Base-by-base conservation (phyloP, 2,329 filamentous ascomycete species). In the Aureobasidium sp. region DNA sequence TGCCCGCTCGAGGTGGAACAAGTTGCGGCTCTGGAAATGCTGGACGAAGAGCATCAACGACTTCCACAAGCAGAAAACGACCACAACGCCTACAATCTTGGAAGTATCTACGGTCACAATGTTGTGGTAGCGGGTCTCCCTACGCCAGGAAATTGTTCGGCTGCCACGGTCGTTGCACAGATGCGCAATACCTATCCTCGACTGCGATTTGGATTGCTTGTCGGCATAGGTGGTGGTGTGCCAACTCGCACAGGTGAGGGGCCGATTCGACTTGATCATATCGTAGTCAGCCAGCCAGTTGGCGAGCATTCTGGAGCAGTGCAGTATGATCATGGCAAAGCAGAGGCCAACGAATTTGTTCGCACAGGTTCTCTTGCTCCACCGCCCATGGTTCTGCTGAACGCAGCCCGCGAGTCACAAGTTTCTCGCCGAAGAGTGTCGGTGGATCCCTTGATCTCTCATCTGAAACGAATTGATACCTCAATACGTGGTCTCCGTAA, bases 1-100 rank as follows among this genome's bases (percentile, higher is more conserved):
- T 68, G 66, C 42, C 61, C 67, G 2, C 42, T 68, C 7, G 44
- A 65, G 51, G 55, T 66, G 5, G 66, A 69, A 46, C 56, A 66
- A 26, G 48, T 64, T 17, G 66, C 67, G 1, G 67, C 67, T 3
- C 37, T 62, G 13, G 46, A 53, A 20, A 67, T 68, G 65, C 62
- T 69, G 23, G 65, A 69, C 44, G 55, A 61, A 44, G 51, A 65
- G 42, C 61, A 65, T 41, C 50, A 47, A 13, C 44, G n/a, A 29
- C 29, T 65, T 5, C 44, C 44, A 3, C 59, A 56, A 5, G 20
- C 58, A 10, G 29, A 27, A 12, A 46, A 53, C 27, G 65, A 66
- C 29, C 57, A 34, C 5, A 65, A 66, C 34, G 13, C 29, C 3
- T 67, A 65, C 53, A 53, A 37, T 3, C 46, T 66, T 4, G 68